Base-by-base conservation (phyloP, 1,139 yeast genomes). In the Kodamaea derodonti region DNA sequence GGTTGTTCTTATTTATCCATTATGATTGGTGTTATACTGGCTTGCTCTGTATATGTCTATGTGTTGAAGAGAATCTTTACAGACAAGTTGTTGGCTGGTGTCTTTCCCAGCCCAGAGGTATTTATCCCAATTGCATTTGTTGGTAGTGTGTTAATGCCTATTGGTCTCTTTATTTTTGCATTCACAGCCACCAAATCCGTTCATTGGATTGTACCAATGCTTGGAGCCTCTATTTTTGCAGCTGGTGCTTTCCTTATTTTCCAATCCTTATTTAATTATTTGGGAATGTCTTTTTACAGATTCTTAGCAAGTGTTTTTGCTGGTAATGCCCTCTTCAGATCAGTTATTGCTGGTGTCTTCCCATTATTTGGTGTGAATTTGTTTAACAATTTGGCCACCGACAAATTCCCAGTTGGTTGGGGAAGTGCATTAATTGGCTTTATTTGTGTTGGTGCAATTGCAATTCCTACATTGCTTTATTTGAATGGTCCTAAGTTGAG, bases 261-360 rank as follows among this genome's bases (percentile, higher is more conserved):
- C 58, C 75, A 67, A 47, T 56, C 65, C 6, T 48, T 58, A 34
- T 59, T 60, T 48, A 60, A 60, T 44, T 62, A 60, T 39, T 47
- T 62, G 47, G 56, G 60, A 11, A 51, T 51, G 47, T 57, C 62
- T 3, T 70, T 64, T 49, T 59, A 52, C 31, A 54, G 62, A 34
- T 69, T 64, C 46, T 52, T 72, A 47, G 84, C 83, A 0, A 75
- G 82, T 4, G 80, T 75, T 3, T 76, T 73, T 52, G 81, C 82
- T 2, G 71, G 76, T 20, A 76, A 75, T 47, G 75, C 68, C 12
- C 58, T 76, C 34, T 65, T 67, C 44, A 64, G 84, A 46, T 66
- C 80, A 2, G 58, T 61, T 2, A 61, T 75, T 50, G 85, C 80
- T 0, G 78, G 78, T 23, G 74, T 73, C 3, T 79, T 80, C 63